These are phyloP conservation scores for Abrus pulchellus DNA, from an alignment of 306 rosid genomes.

Conservation along the genomic window DNA sequence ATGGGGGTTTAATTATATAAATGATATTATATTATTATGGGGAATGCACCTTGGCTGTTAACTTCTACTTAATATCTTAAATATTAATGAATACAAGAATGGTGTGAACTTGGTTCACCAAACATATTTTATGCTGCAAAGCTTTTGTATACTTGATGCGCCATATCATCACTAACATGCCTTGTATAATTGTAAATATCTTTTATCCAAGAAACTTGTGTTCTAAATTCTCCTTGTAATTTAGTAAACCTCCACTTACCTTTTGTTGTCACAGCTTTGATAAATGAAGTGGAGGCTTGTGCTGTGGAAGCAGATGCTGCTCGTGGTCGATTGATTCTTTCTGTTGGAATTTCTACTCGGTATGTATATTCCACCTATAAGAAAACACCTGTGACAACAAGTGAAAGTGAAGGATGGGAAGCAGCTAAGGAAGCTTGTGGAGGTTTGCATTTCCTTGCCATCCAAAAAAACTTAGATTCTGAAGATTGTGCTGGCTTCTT, in stretches of 20 bases:
- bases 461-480: conserved; percentile 83
- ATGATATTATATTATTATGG: too few species aligned
- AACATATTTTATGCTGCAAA: background rate
- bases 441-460: conserved; percentile 97
- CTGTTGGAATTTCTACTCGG: conserved; percentile 81
- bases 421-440: conserved; percentile 90
- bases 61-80: background rate
- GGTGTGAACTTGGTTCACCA: background rate
- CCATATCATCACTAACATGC: conserved; percentile 24
- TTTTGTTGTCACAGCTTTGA: conserved; percentile 69
- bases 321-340: conserved; percentile 72
- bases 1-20: too few species aligned
- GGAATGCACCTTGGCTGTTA: conserved; percentile 1
- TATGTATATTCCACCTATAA: conserved; percentile 86
- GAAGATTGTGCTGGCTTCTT: conserved; percentile 91
- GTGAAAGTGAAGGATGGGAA: conserved; percentile 97
- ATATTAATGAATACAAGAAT: conserved; percentile 5
- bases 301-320: conserved; percentile 73
- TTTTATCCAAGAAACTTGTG: conserved; percentile 8
- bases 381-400: conserved; percentile 68
- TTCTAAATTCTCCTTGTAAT: background rate
- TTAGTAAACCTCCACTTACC: background rate
- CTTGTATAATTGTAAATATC: background rate
- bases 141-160: conserved; percentile 12
- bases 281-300: conserved; percentile 89